Conservation (phyloP, 2,329 filamentous ascomycete species). For the Talaromyces albobiverticillius region DNA sequence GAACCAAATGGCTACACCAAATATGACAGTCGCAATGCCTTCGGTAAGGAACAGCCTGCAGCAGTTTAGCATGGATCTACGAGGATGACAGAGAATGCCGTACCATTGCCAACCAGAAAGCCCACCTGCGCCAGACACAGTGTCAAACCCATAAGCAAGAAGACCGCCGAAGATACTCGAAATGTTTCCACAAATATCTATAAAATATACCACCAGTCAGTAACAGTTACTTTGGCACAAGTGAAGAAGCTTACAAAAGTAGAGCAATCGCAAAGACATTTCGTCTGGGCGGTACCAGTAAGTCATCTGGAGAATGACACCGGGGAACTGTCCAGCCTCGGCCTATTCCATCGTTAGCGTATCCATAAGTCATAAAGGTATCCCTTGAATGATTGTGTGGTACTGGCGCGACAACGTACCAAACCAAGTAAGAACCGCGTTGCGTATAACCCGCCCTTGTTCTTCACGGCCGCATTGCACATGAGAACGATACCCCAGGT, state of each 20-base stretch:
- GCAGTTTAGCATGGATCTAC: background rate
- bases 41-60: conserved; percentile 23
- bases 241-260: conserved; percentile 40
- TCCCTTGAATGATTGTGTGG: too few relatives aligned
- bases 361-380: too few relatives aligned
- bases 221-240: conserved; percentile 15
- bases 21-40: conserved; percentile 23
- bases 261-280: conserved; percentile 42
- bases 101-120: conserved; percentile 30
- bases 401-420: too few relatives aligned
- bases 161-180: conserved; percentile 42
- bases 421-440: conserved; percentile 42
- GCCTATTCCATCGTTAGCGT: conserved; percentile 10
- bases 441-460: conserved; percentile 36
- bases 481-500: conserved; percentile 28
- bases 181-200: conserved; percentile 41
- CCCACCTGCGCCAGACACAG: conserved; percentile 33
- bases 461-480: conserved; percentile 39
- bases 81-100: background rate
- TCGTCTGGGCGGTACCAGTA: conserved; percentile 50
- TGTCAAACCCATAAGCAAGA: conserved; percentile 45
- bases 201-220: background rate
- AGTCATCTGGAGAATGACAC: conserved; percentile 41
- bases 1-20: conserved; percentile 20
- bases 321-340: conserved; percentile 45